Conservation (phyloP, 2,329 filamentous ascomycete genomes). For the Knufia fluminis region DNA sequence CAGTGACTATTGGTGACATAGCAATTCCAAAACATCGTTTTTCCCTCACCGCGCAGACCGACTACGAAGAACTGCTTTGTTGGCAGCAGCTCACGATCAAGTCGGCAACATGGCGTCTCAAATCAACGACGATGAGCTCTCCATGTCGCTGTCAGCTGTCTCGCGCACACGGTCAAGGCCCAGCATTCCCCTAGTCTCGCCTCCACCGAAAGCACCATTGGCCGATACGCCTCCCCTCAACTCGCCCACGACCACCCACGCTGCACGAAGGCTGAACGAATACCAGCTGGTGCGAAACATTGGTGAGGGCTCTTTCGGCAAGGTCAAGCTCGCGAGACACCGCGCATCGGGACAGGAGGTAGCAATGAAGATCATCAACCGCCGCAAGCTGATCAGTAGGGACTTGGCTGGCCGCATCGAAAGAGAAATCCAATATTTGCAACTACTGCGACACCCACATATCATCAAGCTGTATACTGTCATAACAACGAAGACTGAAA, state of each 20-base stretch:
- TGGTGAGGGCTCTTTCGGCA: conserved; percentile 94
- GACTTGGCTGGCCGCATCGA: conserved; percentile 98
- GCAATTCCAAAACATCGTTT: not conserved
- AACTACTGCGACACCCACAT: conserved; percentile 88
- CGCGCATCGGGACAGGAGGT: conserved; percentile 89
- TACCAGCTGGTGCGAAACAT: conserved; percentile 86
- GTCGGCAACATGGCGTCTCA: conserved; percentile 27
- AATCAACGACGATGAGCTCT: conserved; percentile 31
- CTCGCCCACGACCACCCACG: conserved; percentile 41
- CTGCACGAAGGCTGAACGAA: conserved; percentile 78
- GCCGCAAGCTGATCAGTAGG: conserved; percentile 89
- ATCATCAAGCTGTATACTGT: conserved; percentile 99
- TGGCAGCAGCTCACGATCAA: not conserved
- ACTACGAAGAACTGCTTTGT: not conserved
- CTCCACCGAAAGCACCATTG: conserved; percentile 13
- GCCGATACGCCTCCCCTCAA: conserved; percentile 26
- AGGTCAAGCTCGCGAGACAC: conserved; percentile 94
- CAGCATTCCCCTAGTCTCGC: conserved; percentile 21
- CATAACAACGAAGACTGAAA: conserved; percentile 87
- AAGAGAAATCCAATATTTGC: conserved; percentile 95
- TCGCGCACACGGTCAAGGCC: conserved; percentile 20
- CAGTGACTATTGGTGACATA: conserved; percentile 18
- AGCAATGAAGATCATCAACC: conserved; percentile 92
- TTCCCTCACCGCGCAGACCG: not conserved
- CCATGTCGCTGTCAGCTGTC: conserved; percentile 27